A percentile compares a stretch with the other conserved stretches of the same genome.
phyloP scores from a whole-genome alignment of 2,329 filamentous ascomycete genomes.

The Zymoseptoria ardabiliae region DNA sequence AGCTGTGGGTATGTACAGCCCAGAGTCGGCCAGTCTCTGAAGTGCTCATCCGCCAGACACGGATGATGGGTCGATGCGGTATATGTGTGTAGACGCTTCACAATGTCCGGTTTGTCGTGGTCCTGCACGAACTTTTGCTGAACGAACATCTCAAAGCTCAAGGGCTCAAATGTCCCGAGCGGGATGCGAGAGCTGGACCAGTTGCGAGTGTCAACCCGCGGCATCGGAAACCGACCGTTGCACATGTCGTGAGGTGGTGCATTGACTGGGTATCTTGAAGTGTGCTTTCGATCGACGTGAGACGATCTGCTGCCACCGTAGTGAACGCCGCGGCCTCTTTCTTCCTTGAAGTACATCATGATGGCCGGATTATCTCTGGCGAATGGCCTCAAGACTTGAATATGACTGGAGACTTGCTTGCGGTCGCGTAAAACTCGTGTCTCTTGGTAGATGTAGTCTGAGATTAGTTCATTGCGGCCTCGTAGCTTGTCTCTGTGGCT shows the following conservation, averaged over 20 bases:
- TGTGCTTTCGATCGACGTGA: constrained; percentile 8
- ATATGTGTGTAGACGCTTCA: constrained; percentile 33
- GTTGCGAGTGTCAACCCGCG: constrained; percentile 1
- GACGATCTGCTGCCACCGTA: constrained; percentile 3
- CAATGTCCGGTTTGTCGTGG: constrained; percentile 15
- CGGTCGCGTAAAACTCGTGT: constrained; percentile 47
- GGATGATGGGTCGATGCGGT: constrained; percentile 29
- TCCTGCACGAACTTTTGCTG: constrained; percentile 23
- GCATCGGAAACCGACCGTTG: not conserved
- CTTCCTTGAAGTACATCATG: constrained; percentile 36
- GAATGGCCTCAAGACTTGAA: constrained; percentile 54
- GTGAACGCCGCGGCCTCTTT: constrained; percentile 17
- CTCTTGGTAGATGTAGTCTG: constrained; percentile 48
- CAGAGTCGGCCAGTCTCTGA: constrained; percentile 30
- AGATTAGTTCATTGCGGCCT: constrained; percentile 56
- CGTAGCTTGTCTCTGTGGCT: constrained; percentile 43
- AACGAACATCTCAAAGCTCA: constrained; percentile 37
- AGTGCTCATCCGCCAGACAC: constrained; percentile 25
- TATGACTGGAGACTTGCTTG: constrained; percentile 58
- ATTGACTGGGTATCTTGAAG: constrained; percentile 18
- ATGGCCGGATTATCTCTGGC: constrained; percentile 46
- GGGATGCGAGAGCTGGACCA: constrained; percentile 15
- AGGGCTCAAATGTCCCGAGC: constrained; percentile 24
- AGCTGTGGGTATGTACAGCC: constrained; percentile 26
- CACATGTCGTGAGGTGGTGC: constrained; percentile 8